phyloP scores from a whole-genome alignment of 495 filamentous ascomycete species.

The Penicillium odoratum region DNA sequence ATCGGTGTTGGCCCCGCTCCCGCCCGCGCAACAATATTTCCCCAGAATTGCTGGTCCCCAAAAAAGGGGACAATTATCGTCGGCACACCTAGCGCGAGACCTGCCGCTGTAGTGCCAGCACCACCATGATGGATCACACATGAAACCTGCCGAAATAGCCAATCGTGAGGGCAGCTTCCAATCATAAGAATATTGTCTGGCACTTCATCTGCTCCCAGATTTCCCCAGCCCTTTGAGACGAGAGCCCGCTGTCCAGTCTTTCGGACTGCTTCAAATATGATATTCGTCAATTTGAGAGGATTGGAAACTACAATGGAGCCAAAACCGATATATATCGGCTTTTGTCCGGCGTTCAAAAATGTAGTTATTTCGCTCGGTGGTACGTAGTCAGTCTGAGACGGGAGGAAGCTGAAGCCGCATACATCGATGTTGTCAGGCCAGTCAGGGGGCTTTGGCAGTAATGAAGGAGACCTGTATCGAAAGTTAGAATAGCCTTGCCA shows the following conservation, averaged over 20 bases:
- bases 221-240: slow-evolving; percentile 81
- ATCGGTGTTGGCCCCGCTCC: slow-evolving; percentile 74
- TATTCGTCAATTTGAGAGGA: slow-evolving; percentile 45
- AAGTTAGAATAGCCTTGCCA: not conserved
- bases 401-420: slow-evolving; percentile 63
- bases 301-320: slow-evolving; percentile 63
- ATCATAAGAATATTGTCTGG: slow-evolving; percentile 73
- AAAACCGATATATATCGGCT: slow-evolving; percentile 64
- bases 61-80: slow-evolving; percentile 83
- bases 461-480: slow-evolving; percentile 59
- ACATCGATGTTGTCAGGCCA: slow-evolving; percentile 72
- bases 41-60: slow-evolving; percentile 85
- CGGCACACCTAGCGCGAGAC: slow-evolving; percentile 65
- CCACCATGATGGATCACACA: slow-evolving; percentile 81
- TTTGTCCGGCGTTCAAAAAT: slow-evolving; percentile 50
- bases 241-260: slow-evolving; percentile 69
- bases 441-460: slow-evolving; percentile 76
- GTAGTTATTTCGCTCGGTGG: slow-evolving; percentile 42
- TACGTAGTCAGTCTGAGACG: slow-evolving; percentile 41
- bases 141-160: slow-evolving; percentile 75
- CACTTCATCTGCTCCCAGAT: slow-evolving; percentile 63
- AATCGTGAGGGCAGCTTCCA: slow-evolving; percentile 78
- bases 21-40: slow-evolving; percentile 69
- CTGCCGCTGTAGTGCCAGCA: slow-evolving; percentile 77
- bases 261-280: slow-evolving; percentile 54